Conservation (phyloP, 2,329 filamentous ascomycete genomes). For the Colletotrichum endophyticum region DNA sequence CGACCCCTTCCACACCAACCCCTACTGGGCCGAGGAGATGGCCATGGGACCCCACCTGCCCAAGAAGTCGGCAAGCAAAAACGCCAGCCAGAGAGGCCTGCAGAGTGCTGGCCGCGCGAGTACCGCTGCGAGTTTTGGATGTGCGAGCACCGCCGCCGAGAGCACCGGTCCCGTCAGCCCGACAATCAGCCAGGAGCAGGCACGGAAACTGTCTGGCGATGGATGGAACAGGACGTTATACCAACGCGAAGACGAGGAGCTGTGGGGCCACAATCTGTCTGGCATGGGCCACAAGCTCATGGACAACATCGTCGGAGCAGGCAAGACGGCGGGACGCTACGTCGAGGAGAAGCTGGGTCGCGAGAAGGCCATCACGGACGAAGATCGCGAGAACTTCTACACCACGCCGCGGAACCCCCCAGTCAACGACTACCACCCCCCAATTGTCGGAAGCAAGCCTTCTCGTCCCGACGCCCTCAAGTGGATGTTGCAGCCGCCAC, state of each 20-base stretch:
- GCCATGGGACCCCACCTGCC: slow-evolving; percentile 77
- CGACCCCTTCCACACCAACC: slow-evolving; percentile 83
- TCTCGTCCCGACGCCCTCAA: slow-evolving; percentile 71
- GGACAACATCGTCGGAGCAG: slow-evolving; percentile 64
- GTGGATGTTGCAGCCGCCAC: slow-evolving; percentile 95
- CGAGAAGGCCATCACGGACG: slow-evolving; percentile 55
- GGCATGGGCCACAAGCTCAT: slow-evolving; percentile 60
- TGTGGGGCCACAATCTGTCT: slow-evolving; percentile 74
- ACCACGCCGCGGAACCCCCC: slow-evolving; percentile 68
- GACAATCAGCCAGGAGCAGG: slow-evolving; percentile 53
- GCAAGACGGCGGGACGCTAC: slow-evolving; percentile 58
- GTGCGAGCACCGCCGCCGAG: slow-evolving; percentile 40
- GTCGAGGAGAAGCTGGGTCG: slow-evolving; percentile 58
- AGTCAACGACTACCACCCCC: slow-evolving; percentile 85
- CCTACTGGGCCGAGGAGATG: slow-evolving; percentile 89
- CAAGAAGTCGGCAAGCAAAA: slow-evolving; percentile 64
- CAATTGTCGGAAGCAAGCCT: slow-evolving; percentile 79
- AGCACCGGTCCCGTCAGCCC: slow-evolving; percentile 40
- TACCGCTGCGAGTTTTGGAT: slow-evolving; percentile 42
- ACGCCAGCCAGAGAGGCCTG: slow-evolving; percentile 63
- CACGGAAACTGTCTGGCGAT: slow-evolving; percentile 48
- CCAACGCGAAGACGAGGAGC: slow-evolving; percentile 85
- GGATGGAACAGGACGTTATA: slow-evolving; percentile 82
- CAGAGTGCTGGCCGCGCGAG: slow-evolving; percentile 57
- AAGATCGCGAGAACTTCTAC: slow-evolving; percentile 64